Percentiles rank a stretch among this genome's conserved stretches.
Conservation (phyloP, 2,329 filamentous ascomycete species). For the Triangularia verruculosa region DNA sequence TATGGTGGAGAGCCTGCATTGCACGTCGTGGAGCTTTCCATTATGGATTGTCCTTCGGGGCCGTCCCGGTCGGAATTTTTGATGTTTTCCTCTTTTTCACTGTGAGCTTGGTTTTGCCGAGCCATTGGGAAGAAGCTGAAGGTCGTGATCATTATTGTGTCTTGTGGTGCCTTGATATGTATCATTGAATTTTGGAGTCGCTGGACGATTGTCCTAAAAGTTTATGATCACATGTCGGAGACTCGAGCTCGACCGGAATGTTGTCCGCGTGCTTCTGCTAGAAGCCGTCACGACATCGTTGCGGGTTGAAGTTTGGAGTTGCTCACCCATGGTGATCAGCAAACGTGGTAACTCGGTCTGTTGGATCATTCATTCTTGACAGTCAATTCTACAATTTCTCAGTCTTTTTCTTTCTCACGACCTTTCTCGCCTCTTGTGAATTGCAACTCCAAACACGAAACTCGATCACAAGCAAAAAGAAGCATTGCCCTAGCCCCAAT, state of each 20-base stretch:
- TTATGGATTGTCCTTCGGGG: conserved; percentile 9
- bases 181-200: background rate
- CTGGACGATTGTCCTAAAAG: no score
- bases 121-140: background rate
- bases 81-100: conserved; percentile 6
- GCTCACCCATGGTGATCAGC: background rate
- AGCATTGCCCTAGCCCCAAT: background rate
- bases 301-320: background rate
- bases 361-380: no score
- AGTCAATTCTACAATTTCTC: no score
- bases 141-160: conserved; percentile 23
- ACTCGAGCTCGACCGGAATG: background rate
- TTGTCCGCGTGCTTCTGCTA: background rate
- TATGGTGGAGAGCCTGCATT: conserved; percentile 7
- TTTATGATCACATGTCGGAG: background rate
- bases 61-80: conserved; percentile 10
- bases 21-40: conserved; percentile 5
- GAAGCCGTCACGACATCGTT: background rate
- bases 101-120: background rate
- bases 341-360: no score
- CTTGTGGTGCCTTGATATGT: background rate
- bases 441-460: background rate
- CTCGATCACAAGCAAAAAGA: background rate
- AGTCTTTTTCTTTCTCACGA: background rate
- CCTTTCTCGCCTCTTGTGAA: no score